Percentiles rank a stretch among this genome's conserved stretches.
These are phyloP conservation scores for Mortierella alpina DNA, from an alignment of 192 early-diverging fungal species.

Conservation along the genomic window DNA sequence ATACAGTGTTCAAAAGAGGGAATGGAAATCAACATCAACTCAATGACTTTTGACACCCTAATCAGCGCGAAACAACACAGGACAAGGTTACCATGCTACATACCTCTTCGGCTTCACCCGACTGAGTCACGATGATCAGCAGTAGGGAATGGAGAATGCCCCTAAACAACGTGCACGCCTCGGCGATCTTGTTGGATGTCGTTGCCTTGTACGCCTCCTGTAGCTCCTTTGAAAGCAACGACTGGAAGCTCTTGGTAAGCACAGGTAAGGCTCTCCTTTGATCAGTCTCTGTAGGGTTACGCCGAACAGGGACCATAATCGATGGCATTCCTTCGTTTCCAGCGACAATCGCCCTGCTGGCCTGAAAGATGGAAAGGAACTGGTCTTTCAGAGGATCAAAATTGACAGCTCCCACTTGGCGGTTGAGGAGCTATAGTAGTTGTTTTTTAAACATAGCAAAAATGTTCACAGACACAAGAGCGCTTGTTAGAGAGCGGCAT, in stretches of 20 bases:
- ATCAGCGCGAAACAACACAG: no score
- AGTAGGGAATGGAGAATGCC: conserved; percentile 81
- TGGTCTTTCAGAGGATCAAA: conserved; percentile 92
- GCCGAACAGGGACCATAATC: conserved; percentile 75
- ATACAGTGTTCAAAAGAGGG: background rate
- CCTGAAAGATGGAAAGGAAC: conserved; percentile 88
- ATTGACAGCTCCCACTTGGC: conserved; percentile 91
- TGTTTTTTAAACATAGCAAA: no score
- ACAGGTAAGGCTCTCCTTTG: conserved; percentile 70
- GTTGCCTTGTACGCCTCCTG: conserved; percentile 89
- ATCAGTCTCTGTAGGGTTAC: conserved; percentile 67
- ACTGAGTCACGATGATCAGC: conserved; percentile 75
- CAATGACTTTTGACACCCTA: no score
- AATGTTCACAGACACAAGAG: no score
- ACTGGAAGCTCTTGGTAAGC: conserved; percentile 65
- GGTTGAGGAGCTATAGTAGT: conserved; percentile 75
- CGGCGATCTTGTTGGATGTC: conserved; percentile 84
- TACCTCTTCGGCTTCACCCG: conserved; percentile 82
- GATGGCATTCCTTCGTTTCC: conserved; percentile 72
- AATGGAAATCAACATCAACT: no score
- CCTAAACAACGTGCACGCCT: conserved; percentile 80
- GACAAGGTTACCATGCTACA: background rate
- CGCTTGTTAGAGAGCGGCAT: no score
- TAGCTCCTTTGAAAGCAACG: conserved; percentile 71
- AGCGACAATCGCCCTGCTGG: conserved; percentile 73